Base-by-base conservation (phyloP, 192 early-diverging fungal genomes). In the Rhizophlyctis rosea region DNA sequence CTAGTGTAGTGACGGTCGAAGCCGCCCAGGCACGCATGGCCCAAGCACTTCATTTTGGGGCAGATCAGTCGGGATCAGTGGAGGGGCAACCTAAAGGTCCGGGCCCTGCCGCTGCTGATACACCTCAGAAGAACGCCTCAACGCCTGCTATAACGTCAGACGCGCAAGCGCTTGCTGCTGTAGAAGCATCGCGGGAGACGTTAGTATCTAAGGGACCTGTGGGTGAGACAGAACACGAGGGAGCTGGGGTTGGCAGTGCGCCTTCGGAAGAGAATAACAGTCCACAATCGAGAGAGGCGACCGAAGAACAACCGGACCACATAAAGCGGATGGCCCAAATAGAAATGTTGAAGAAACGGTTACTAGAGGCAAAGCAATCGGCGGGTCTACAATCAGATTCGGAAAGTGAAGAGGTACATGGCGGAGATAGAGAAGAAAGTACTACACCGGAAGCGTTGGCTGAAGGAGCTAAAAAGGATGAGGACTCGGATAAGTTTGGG, bases 321-420 rank as follows among this genome's bases (percentile, higher is more conserved):
- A 34, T 51, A 50, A 56, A 57, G 25, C 25, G 65, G 14, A 28
- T 67, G 49, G 65, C 65, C n/a, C 51, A 56, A 4, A 67, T 67
- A 16, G 65, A 67, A 25, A 47, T 48, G 29, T 36, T 67, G 48
- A 67, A 67, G 58, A 18, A 29, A 14, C 56, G 65, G 21, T 39
- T 67, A 32, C 65, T 60, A 30, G 57, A 60, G 32, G 57, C 57
- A 36, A 18, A 58, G 27, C 31, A 58, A 18, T 23, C 29, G n/a
- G n/a, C n/a, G n/a, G n/a, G n/a, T 47, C 34, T 58, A 47, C 57
- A 58, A 0, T 35, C 23, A 18, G 57, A 58, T 34, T 28, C 27
- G 24, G 29, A 54, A 25, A 13, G 30, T 39, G 14, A n/a, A 34
- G 57, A 59, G n/a, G 57, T 28, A 14, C 30, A 50, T 16, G 14